Evolutionary conservation across 306 rosid genomes (phyloP).

Genomic region (Myrica gale): DNA sequence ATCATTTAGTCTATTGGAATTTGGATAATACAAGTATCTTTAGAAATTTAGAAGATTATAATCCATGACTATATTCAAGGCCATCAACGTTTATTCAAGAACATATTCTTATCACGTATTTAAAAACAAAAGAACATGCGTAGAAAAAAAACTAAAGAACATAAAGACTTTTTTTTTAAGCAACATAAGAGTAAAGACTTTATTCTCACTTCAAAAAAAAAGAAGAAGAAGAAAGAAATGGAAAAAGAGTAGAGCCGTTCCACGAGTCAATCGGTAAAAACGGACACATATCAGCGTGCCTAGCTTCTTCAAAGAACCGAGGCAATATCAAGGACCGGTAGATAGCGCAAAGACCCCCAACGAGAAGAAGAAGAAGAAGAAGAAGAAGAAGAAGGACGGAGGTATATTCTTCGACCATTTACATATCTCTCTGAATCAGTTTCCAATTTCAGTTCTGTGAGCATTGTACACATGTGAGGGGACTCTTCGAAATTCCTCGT

Average conservation of each 20-base stretch:
- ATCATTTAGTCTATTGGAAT: too few relatives aligned
- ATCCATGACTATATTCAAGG: too few relatives aligned
- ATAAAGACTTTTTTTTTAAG: too few relatives aligned
- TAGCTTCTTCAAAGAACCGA: neutral
- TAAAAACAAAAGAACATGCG: too few relatives aligned
- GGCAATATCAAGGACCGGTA: neutral
- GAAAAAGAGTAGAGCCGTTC: neutral
- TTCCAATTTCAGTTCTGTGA: neutral
- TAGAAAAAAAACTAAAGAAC: too few relatives aligned
- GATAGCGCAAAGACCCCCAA: neutral
- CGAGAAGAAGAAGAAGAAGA: neutral
- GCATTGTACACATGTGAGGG: neutral
- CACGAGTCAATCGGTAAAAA: neutral
- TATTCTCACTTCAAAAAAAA: too few relatives aligned
- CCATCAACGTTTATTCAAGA: too few relatives aligned
- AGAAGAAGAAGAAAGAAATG: too few relatives aligned
- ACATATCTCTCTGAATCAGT: neutral
- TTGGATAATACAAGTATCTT: too few relatives aligned
- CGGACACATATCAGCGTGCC: neutral
- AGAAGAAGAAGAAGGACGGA: neutral
- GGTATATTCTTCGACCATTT: neutral
- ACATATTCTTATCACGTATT: too few relatives aligned
- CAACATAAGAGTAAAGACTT: too few relatives aligned
- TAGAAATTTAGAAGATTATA: too few relatives aligned
- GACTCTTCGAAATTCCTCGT: neutral